Base-by-base conservation (phyloP, 2,329 filamentous ascomycete genomes). In the Xylariaceae sp. region DNA sequence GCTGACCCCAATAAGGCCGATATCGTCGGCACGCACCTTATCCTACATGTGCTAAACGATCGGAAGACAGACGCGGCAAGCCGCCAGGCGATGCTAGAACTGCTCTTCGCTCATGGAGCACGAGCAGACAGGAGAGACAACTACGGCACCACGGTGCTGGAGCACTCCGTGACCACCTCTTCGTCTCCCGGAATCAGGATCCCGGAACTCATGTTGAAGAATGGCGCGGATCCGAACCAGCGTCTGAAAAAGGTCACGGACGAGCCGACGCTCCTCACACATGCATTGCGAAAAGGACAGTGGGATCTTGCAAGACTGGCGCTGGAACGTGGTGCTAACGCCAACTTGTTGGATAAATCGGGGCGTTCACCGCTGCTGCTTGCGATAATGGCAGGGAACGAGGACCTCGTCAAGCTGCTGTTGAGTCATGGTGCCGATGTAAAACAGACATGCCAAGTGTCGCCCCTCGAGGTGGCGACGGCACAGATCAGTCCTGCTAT, bases 141-240 rank as follows among this genome's bases (percentile, higher is more conserved):
- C 10, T 34, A 10, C 31, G 12, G 31, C 6, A 16, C 12, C 28
- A 31, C n/a, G 31, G 18, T 36, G 45, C 31, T 59, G 54, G 75
- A 80, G 48, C 78, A 83, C 54, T 83, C 77, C 1, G 77, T 14
- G 84, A 83, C 0, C 81, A 87, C 59, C 76, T 82, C 44, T 87
- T 87, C 63, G 73, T 80, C 0, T 83, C 84, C 0, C 85, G 39
- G 78, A 84, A 75, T 78, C 0, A 77, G 81, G 34, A 81, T 86
- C 48, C 74, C 87, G 19, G 77, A 83, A 64, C 73, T 84, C 69
- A 73, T 88, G 6, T 74, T 88, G 6, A 77, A 76, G 12, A 75
- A 79, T 53, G 84, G 85, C 6, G 85, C 82, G 1, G 82, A 88
- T 59, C 81, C 84, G 45, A 88, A 88, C 69, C 79, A 81, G 65